Evolutionary conservation across 2,329 filamentous ascomycete genomes (phyloP), one percentile per base, ranked within the genome.

Genomic region (Epichloe typhina): DNA sequence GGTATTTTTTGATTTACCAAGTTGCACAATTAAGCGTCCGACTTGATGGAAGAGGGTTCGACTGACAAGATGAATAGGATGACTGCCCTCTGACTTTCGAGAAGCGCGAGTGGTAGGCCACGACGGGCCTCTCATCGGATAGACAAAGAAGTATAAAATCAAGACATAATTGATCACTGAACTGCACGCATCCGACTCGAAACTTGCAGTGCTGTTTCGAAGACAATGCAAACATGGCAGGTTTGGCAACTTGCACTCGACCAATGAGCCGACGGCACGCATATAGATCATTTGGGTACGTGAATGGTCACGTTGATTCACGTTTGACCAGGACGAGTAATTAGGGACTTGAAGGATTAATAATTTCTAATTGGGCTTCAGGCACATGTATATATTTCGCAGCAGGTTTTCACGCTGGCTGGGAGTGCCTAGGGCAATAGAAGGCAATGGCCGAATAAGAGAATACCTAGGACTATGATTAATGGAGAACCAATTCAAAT

Each of bases 51-150:
- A 4, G 26, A 31, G 26, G 26, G 8, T 39, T 6, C 40, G 15
- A 33, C 38, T 56, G 3, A 50, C 42, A 26, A 46, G 15, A 26
- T 3, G 12, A 13, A 40, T 23, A 91, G 86, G 88, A 94, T 64
- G 84, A 93, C 65, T 93, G 87, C 70, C 83, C 85, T 51, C 76
- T 93, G 60, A 83, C 83, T 2, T 90, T 93, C 64, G 76, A 71
- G 55, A 67, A 74, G 64, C 69, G 75, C 52, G 70, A 73, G 61
- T 75, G 69, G 68, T 74, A 66, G 21, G 9, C 40, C 5, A 44
- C 8, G 61, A 46, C 9, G 4, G 7, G 13, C 2, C 9, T 38
- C 15, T 35, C 21, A 15, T 33, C 13, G 11, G 12, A 6, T 31
- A 19, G 35, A 45, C 8, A n/a, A 42, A 46, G 21, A 33, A 39